Base-by-base conservation (phyloP, 2,329 filamentous ascomycete species). In the Cladosporium halotolerans region DNA sequence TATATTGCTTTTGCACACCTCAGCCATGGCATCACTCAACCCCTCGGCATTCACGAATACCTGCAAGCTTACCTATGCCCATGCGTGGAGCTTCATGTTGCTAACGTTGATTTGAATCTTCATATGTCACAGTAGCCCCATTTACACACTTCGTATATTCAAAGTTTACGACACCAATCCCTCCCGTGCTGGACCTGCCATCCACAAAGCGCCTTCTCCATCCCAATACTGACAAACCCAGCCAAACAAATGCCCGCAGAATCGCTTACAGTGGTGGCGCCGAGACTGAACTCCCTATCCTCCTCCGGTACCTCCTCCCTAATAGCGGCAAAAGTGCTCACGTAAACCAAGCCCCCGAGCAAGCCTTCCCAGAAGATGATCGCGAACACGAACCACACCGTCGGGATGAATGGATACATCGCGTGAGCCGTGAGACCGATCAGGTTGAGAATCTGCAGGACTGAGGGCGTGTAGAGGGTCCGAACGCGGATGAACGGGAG, bases 241-340 rank as follows among this genome's bases (percentile, higher is more conserved):
- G 92, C 92, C 10, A 95, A 79, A 65, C 89, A 96, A 33, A 97
- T 95, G 0, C 93, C 92, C 0, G 76, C 91, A 39, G 88, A 93
- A 68, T 97, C 93, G 66, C 89, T 95, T 39, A 96, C 92, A 23
- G 86, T 95, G 2, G 90, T 93, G 0, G 91, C 92, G 0, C 88
- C 84, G 1, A 99, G 73, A 55, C 89, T 95, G 66, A 97, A 97
- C 71, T 99, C 93, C 5, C 92, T 80, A 50, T 96, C 90, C 32
- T 83, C 80, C 4, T 79, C 74, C 0, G 84, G 82, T 1, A 96
- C 84, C 6, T 84, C 83, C 63, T 96, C 89, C 68, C 89, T 86
- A 57, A 99, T 96, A 67, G 95, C 88, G 0, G 91, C 89, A 70
- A 97, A 99, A 0, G 91, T 96, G 64, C 92, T 95, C 55, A 97